Conservation (phyloP, 83 land plant species). For the Picea abies region DNA sequence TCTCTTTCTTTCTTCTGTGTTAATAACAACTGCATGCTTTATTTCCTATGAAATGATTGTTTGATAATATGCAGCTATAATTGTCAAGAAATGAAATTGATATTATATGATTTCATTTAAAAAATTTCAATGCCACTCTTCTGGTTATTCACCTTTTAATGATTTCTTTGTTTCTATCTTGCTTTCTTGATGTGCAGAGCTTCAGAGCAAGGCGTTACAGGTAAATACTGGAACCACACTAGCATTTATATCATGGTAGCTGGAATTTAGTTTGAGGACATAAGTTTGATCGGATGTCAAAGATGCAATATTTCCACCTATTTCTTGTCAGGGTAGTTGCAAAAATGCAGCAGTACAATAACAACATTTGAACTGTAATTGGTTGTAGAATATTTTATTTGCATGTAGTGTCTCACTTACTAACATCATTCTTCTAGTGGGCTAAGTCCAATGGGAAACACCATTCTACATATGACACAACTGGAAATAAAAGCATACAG, state of each 20-base stretch:
- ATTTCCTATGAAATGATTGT: not conserved
- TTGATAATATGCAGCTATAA: not conserved
- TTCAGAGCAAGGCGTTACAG: slow-evolving; percentile 55
- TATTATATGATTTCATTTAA: not conserved
- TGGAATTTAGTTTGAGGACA: not conserved
- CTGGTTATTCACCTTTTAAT: not conserved
- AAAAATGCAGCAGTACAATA: not conserved
- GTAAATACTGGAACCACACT: slow-evolving; percentile 21
- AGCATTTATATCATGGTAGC: not conserved
- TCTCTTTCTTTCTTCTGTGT: slow-evolving; percentile 4
- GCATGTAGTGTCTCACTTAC: not conserved
- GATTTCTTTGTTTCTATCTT: not conserved
- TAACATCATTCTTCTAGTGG: not conserved
- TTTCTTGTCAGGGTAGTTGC: not conserved
- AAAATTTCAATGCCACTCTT: not conserved
- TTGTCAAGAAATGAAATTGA: slow-evolving; percentile 2
- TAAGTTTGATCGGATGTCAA: not conserved
- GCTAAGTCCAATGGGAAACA: not conserved
- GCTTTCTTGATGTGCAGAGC: slow-evolving; percentile 39
- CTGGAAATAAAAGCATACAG: not conserved
- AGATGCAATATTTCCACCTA: not conserved
- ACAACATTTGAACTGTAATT: not conserved
- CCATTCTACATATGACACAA: not conserved
- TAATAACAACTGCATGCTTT: not conserved
- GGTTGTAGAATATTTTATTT: not conserved